Base-by-base conservation (phyloP, 2,329 filamentous ascomycete genomes). In the Aspergillus nomiae region DNA sequence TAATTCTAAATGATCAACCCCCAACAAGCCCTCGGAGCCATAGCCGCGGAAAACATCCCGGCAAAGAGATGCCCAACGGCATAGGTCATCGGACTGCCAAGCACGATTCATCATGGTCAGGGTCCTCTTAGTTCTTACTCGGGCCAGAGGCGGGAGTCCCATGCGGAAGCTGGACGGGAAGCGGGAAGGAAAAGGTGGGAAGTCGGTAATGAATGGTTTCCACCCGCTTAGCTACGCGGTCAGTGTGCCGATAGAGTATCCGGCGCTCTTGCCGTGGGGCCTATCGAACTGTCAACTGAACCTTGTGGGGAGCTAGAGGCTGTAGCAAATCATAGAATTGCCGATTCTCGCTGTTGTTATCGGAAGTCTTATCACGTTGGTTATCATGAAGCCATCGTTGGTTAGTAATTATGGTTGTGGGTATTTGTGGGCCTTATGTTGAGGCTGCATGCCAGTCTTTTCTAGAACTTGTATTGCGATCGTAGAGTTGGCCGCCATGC, bases 131-230 rank as follows among this genome's bases (percentile, higher is more conserved):
- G 28, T 32, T 11, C 26, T 36, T 12, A 41, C 53, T 65, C 63
- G 60, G 60, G 63, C 60, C 63, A 51, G 59, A 60, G 53, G 56
- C 63, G 50, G 62, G 58, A 56, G 56, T 54, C 48, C 51, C 50
- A 61, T 45, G 60, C 60, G 59, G 55, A 56, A 54, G 36, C 28
- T 21, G 46, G 12, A 41, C 51, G 55, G 60, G 56, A 57, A 26
- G 54, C 63, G 63, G 60, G 61, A 63, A 57, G 45, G 46, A 32
- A 51, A 51, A 19, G 28, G 48, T n/a, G 48, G 58, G 21, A 58
- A 21, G 36, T 65, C 60, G 63, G 63, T 61, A 65, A 55, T 57
- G 59, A 24, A n/a, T 24, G 24, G 43, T 24, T 9, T 46, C 43
- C 21, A 51, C 48, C 26, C 48, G 48, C 28, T 24, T 28, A 41